phyloP scores from a whole-genome alignment of 306 rosid genomes.

The Cucurbita maxima region DNA sequence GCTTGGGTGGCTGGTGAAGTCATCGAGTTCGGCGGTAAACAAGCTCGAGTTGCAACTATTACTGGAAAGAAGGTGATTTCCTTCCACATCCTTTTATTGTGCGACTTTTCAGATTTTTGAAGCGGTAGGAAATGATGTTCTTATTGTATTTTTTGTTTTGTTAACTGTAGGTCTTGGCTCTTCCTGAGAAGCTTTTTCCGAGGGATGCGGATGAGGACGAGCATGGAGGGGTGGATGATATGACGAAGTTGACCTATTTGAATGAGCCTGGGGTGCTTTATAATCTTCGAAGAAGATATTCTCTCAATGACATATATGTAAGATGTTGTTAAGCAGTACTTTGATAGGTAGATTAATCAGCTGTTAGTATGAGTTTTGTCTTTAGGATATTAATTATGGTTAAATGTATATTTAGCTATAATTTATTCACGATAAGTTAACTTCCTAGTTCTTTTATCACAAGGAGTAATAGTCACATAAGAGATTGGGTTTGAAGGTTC shows the following conservation, averaged over 20 bases:
- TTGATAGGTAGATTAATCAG: background rate
- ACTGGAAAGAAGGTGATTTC: conserved; percentile 61
- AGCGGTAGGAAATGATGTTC: background rate
- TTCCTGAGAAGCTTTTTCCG: conserved; percentile 42
- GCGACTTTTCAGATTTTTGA: background rate
- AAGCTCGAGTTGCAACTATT: conserved; percentile 25
- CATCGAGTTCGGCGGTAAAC: conserved; percentile 28
- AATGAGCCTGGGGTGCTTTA: conserved; percentile 95
- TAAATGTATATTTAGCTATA: background rate
- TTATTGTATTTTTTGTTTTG: background rate
- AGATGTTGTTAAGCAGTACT: conserved; percentile 6
- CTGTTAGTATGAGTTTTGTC: background rate
- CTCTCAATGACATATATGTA: conserved; percentile 88
- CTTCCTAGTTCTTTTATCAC: background rate
- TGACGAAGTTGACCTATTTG: conserved; percentile 82
- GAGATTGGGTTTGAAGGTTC: background rate
- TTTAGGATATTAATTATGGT: background rate
- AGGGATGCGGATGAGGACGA: conserved; percentile 95
- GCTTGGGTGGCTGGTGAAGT: conserved; percentile 82
- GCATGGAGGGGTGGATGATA: conserved; percentile 86
- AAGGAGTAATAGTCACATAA: background rate
- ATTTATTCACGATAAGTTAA: background rate
- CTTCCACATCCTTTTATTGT: background rate
- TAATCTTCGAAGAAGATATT: conserved; percentile 80
- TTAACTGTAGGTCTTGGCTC: conserved; percentile 33